A percentile compares a stretch with the other conserved stretches of the same genome.
These are phyloP conservation scores for Alternaria arborescens DNA, from an alignment of 2,329 filamentous ascomycete species.

Conservation along the genomic window DNA sequence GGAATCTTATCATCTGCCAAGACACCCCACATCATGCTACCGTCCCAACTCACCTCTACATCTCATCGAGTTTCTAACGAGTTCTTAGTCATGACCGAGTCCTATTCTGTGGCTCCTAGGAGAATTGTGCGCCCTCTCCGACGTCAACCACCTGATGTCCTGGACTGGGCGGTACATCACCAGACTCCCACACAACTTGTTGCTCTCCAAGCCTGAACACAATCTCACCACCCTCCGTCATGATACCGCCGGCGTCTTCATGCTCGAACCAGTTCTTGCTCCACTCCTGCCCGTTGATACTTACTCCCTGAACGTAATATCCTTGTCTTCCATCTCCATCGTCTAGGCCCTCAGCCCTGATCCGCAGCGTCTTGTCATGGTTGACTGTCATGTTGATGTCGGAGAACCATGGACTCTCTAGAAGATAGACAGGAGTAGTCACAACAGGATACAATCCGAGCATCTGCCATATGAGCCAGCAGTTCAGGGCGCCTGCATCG, in stretches of 20 bases:
- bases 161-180: conserved; percentile 45
- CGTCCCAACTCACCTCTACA: neutral
- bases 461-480: conserved; percentile 62
- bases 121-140: conserved; percentile 1
- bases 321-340: conserved; percentile 55
- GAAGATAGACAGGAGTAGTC: conserved; percentile 58
- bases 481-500: conserved; percentile 59
- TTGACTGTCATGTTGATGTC: conserved; percentile 51
- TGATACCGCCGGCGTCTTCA: conserved; percentile 53
- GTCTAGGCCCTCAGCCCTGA: conserved; percentile 53
- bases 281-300: conserved; percentile 63
- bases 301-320: conserved; percentile 63
- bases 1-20: neutral
- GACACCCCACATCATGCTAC: neutral
- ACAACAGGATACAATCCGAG: conserved; percentile 60
- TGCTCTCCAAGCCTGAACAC: conserved; percentile 41
- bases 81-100: neutral
- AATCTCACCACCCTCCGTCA: conserved; percentile 48
- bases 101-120: neutral
- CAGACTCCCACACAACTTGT: conserved; percentile 43
- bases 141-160: conserved; percentile 43
- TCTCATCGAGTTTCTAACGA: neutral
- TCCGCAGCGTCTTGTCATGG: conserved; percentile 53
- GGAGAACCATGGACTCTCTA: conserved; percentile 57
- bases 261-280: conserved; percentile 65